Conservation (phyloP, 495 filamentous ascomycete genomes). For the Penicillium ucsense region DNA sequence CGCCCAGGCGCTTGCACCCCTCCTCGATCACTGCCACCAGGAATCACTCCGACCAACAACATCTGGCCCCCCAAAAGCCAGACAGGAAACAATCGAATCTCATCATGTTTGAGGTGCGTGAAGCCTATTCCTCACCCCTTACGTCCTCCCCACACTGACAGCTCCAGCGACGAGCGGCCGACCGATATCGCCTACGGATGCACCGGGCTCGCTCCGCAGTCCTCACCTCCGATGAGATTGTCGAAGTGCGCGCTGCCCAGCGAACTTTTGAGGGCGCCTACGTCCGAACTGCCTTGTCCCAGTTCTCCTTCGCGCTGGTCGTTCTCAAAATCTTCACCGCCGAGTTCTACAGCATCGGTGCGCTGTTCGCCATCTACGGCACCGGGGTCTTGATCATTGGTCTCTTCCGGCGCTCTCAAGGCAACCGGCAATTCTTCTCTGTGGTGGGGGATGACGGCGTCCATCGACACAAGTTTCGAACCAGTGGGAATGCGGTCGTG, state of each 20-base stretch:
- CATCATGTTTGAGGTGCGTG: slow-evolving; percentile 28
- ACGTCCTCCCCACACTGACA: not conserved
- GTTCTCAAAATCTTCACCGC: slow-evolving; percentile 93
- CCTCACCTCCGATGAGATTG: slow-evolving; percentile 72
- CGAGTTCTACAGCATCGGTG: slow-evolving; percentile 90
- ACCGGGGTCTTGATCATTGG: slow-evolving; percentile 72
- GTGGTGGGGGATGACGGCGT: slow-evolving; percentile 60
- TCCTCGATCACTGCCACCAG: no score
- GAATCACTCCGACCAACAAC: no score
- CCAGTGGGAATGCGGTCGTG: slow-evolving; percentile 71
- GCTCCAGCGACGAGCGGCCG: slow-evolving; percentile 35
- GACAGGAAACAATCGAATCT: no score
- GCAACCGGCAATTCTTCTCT: slow-evolving; percentile 88
- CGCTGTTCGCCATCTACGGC: slow-evolving; percentile 85
- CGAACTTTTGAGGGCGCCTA: slow-evolving; percentile 97
- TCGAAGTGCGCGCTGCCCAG: slow-evolving; percentile 90
- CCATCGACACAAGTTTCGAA: slow-evolving; percentile 71
- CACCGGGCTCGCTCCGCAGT: slow-evolving; percentile 81
- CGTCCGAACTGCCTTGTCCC: slow-evolving; percentile 82
- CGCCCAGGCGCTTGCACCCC: not conserved
- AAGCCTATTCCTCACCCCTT: not conserved
- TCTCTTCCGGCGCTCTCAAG: slow-evolving; percentile 73
- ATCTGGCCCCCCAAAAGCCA: not conserved
- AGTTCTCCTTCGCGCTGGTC: slow-evolving; percentile 90
- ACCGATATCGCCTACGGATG: slow-evolving; percentile 52